Base-by-base conservation (phyloP, 345 rosid species). In the Turritis glabra region DNA sequence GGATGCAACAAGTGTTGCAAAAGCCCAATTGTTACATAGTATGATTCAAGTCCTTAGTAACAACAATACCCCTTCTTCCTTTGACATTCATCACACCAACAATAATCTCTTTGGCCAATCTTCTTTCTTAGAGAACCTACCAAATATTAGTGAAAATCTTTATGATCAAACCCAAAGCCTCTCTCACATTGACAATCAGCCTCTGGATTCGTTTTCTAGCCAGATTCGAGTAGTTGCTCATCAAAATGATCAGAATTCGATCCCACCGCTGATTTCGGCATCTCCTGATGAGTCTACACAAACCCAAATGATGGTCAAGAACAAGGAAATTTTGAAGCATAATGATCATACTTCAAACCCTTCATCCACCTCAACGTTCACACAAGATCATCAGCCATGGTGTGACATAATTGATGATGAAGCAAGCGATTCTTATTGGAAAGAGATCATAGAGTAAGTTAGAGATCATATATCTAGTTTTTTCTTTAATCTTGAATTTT, bases 361-460 rank as follows among this genome's bases (percentile, higher is more conserved):
- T 79, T 84, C 88, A 63, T 82, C 89, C 19, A 88, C 82, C 62
- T 81, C 82, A 73, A 81, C 87, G 32, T 79, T 81, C 46, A 80
- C 85, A 46, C 87, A 85, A 79, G 84, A 80, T 84, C 82, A 79
- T 82, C 77, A 72, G 48, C 72, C 72, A 58, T 72, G 73, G 81
- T 59, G 69, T 72, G 81, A 78, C 35, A 41, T 72, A 21, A 72
- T 72, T 33, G 85, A 88, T 51, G 85, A 86, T 64, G 90, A 86
- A 54, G 81, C 82, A 56, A 79, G 72, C 75, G 86, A 82, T 22
- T 80, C 78, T 55, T 85, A 83, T 65, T 88, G 93, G 93, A 85
- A 64, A 80, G 86, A 85, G 1, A 72, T 86, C 47, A 76, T 85
- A 44, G 87, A 85, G 90, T 86, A 80, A 82, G 89, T 76, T 44